Evolutionary conservation across 2,329 filamentous ascomycete genomes (phyloP).

Genomic region (Dactylella cylindrospora): DNA sequence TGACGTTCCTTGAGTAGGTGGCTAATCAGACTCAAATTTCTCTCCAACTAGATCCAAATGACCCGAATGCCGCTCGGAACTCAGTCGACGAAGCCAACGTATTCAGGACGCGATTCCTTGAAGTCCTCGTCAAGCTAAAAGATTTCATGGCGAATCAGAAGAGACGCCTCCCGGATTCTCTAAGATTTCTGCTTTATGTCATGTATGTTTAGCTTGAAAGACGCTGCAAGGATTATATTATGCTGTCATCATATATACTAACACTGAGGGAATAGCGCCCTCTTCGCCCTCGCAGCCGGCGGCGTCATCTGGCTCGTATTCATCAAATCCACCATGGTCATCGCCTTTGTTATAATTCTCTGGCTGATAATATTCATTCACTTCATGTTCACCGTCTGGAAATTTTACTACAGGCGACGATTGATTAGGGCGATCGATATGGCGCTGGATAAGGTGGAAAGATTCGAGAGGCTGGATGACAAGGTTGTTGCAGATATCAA

Average conservation of each 20-base stretch:
- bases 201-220: no score
- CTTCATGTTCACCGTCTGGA: neutral
- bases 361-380: slow-evolving; percentile 5
- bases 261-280: no score
- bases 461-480: slow-evolving; percentile 16
- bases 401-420: slow-evolving; percentile 1
- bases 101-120: slow-evolving; percentile 4
- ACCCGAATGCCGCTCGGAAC: neutral
- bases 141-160: slow-evolving; percentile 2
- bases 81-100: slow-evolving; percentile 5
- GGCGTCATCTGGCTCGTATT: neutral
- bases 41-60: no score
- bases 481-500: neutral
- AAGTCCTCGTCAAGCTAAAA: slow-evolving; percentile 8
- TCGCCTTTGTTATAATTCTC: neutral
- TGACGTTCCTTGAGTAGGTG: no score
- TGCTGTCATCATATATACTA: no score
- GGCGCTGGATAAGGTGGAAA: slow-evolving; percentile 6
- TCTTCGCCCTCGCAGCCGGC: neutral
- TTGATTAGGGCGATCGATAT: slow-evolving; percentile 5
- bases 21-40: no score
- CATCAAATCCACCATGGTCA: neutral
- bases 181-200: no score
- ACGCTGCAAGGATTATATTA: no score
- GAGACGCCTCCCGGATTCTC: neutral